Conservation (phyloP, 345 rosid species). For the Chamaenerion angustifolium region DNA sequence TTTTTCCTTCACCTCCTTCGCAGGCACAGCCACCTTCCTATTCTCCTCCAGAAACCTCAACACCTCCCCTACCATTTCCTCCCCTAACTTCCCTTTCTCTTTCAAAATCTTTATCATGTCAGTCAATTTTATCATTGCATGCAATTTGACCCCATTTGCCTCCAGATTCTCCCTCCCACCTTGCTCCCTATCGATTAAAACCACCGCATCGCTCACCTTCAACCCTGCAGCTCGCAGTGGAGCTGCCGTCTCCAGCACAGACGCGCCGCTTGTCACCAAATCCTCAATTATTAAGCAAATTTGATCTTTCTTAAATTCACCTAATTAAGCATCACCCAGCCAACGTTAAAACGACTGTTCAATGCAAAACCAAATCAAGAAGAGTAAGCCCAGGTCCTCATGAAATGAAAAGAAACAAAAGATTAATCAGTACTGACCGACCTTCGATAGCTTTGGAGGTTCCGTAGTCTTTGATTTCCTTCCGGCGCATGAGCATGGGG, state of each 20-base stretch:
- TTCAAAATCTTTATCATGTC: conserved; percentile 82
- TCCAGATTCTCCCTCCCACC: conserved; percentile 81
- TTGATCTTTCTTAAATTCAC: conserved; percentile 31
- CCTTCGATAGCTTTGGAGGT: conserved; percentile 87
- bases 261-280: conserved; percentile 78
- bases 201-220: conserved; percentile 80
- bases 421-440: background rate
- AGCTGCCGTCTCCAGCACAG: conserved; percentile 75
- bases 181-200: conserved; percentile 84
- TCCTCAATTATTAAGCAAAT: conserved; percentile 69
- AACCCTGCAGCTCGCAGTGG: conserved; percentile 73
- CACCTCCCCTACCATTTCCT: conserved; percentile 44
- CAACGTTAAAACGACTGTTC: too few species aligned
- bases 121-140: conserved; percentile 57
- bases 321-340: conserved; percentile 4
- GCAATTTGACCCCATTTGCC: conserved; percentile 61
- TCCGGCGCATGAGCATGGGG: conserved; percentile 93
- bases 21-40: conserved; percentile 50
- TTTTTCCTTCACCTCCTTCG: conserved; percentile 23
- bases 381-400: too few species aligned
- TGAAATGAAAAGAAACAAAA: background rate
- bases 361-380: too few species aligned
- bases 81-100: conserved; percentile 65
- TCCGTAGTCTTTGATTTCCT: conserved; percentile 80
- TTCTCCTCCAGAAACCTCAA: conserved; percentile 70